Percentiles rank a stretch among this genome's conserved stretches.
Evolutionary conservation across 2,329 filamentous ascomycete genomes (phyloP).

Genomic region (Colletotrichum spaethianum): DNA sequence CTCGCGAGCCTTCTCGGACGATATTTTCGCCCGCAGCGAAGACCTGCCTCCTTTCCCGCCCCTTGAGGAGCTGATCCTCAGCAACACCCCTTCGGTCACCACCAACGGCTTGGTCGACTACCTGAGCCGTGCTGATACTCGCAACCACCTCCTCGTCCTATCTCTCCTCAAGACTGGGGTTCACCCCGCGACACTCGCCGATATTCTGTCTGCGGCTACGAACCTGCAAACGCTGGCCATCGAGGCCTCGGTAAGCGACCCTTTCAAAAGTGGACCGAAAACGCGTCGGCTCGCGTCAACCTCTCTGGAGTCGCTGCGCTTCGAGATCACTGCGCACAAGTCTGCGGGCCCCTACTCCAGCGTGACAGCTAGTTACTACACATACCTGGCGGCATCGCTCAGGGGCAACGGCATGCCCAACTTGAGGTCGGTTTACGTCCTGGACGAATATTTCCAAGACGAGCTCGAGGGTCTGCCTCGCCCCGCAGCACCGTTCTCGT

Average conservation of each 20-base stretch:
- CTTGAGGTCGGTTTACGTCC: slow-evolving; percentile 85
- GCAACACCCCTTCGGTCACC: slow-evolving; percentile 80
- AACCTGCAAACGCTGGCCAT: slow-evolving; percentile 71
- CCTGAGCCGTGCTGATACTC: slow-evolving; percentile 73
- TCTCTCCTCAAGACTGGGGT: slow-evolving; percentile 82
- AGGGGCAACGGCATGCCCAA: slow-evolving; percentile 81
- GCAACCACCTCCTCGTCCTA: slow-evolving; percentile 75
- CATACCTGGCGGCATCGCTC: slow-evolving; percentile 87
- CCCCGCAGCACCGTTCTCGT: slow-evolving; percentile 64
- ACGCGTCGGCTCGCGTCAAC: slow-evolving; percentile 76
- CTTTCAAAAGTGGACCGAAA: slow-evolving; percentile 63
- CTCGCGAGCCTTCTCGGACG: slow-evolving; percentile 80
- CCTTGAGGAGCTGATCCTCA: slow-evolving; percentile 80
- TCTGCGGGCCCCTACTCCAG: slow-evolving; percentile 70
- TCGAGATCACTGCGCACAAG: slow-evolving; percentile 80
- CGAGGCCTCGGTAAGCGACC: slow-evolving; percentile 63
- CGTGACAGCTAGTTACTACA: slow-evolving; percentile 79
- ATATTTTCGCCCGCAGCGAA: slow-evolving; percentile 78
- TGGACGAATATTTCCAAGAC: slow-evolving; percentile 87
- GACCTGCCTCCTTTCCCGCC: slow-evolving; percentile 81
- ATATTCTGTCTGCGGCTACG: slow-evolving; percentile 71
- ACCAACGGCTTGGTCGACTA: slow-evolving; percentile 78
- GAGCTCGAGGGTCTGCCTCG: slow-evolving; percentile 79
- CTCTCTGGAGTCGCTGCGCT: slow-evolving; percentile 81
- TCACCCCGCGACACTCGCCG: slow-evolving; percentile 71